Percentiles rank a stretch among this genome's conserved stretches.
Evolutionary conservation across 495 filamentous ascomycete genomes (phyloP).

Genomic region (Collariella sp.): DNA sequence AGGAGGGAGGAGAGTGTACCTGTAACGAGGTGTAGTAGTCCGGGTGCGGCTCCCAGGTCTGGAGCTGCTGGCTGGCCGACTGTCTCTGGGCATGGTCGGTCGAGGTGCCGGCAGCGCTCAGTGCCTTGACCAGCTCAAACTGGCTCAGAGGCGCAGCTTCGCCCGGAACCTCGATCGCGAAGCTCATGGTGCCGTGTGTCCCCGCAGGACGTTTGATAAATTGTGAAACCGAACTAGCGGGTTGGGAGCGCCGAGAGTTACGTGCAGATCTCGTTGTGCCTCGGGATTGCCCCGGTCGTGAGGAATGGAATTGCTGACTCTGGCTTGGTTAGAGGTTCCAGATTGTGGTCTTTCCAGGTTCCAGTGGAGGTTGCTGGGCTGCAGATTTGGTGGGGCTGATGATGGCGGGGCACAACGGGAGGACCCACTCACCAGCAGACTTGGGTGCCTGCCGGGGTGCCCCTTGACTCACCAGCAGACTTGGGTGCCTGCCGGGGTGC

Average conservation of each 20-base stretch:
- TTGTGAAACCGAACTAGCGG: background rate
- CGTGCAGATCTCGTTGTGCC: too few relatives aligned
- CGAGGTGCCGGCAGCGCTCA: constrained; percentile 69
- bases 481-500: too few relatives aligned
- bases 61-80: constrained; percentile 71
- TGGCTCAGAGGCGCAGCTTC: constrained; percentile 47
- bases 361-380: too few relatives aligned
- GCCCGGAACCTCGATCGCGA: constrained; percentile 47
- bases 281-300: too few relatives aligned
- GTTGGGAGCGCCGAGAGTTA: background rate
- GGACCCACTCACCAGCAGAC: background rate
- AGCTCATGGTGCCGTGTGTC: constrained; percentile 33
- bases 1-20: constrained; percentile 33
- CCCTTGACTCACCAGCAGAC: too few relatives aligned
- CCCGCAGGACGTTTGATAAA: background rate
- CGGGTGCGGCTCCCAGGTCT: constrained; percentile 69
- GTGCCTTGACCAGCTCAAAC: constrained; percentile 60
- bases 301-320: too few relatives aligned
- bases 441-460: too few relatives aligned
- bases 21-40: constrained; percentile 76
- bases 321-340: too few relatives aligned
- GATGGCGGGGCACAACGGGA: too few relatives aligned
- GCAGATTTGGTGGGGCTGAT: too few relatives aligned
- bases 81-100: constrained; percentile 65
- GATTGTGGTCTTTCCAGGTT: too few relatives aligned